Conservation (phyloP, 2,329 filamentous ascomycete species). For the Fusarium caatingaense region DNA sequence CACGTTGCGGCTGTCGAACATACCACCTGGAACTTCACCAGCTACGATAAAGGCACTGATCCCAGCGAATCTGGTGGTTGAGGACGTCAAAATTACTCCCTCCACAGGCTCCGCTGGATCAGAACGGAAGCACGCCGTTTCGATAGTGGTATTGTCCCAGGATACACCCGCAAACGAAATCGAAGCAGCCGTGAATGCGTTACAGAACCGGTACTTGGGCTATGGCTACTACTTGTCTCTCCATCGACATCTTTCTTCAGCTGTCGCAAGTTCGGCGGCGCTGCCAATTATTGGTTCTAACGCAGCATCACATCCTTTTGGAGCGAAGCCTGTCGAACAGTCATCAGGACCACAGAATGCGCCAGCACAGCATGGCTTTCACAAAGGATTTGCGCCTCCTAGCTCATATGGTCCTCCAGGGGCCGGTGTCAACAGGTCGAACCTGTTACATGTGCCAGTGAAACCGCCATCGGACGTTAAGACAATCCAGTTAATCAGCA, state of each 20-base stretch:
- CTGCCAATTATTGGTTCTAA: constrained; percentile 50
- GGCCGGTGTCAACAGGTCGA: constrained; percentile 58
- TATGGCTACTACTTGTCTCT: constrained; percentile 85
- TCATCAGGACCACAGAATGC: constrained; percentile 50
- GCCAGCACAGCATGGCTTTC: constrained; percentile 58
- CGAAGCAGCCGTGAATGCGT: constrained; percentile 78
- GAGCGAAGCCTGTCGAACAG: constrained; percentile 74
- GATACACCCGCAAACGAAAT: constrained; percentile 87
- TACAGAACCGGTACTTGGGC: constrained; percentile 88
- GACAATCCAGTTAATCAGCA: constrained; percentile 86
- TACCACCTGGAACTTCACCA: constrained; percentile 70
- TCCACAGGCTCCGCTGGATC: constrained; percentile 61
- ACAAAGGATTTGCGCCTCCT: constrained; percentile 80
- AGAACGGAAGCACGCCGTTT: constrained; percentile 78
- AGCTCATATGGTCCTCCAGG: constrained; percentile 68
- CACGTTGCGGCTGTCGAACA: constrained; percentile 69
- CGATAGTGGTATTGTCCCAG: constrained; percentile 82
- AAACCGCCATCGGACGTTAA: constrained; percentile 81
- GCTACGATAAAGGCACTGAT: constrained; percentile 70
- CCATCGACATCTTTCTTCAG: constrained; percentile 85
- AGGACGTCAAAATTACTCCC: constrained; percentile 78
- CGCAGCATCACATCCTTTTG: constrained; percentile 74
- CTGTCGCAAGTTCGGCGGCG: constrained; percentile 62
- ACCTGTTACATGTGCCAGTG: constrained; percentile 75
- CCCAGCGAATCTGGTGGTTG: constrained; percentile 71